Evolutionary conservation across 371 early-diverging fungal genomes (phyloP).

Genomic region (Funneliformis caledonium): DNA sequence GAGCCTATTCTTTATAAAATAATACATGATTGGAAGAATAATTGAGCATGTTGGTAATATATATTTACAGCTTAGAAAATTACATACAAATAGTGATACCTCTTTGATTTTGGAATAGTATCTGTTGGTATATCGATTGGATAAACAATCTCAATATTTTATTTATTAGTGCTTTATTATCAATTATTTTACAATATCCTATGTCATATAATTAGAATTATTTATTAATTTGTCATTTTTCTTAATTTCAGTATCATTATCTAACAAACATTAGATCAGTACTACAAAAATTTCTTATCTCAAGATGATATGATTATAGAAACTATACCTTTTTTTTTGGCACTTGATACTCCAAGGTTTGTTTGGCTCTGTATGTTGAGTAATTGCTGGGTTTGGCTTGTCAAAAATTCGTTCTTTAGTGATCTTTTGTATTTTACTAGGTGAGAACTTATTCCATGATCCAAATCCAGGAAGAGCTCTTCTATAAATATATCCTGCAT

Average conservation of each 20-base stretch:
- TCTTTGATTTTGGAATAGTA: too few species aligned
- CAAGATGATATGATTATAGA: background rate
- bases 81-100: background rate
- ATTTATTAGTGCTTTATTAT: too few species aligned
- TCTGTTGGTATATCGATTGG: too few species aligned
- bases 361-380: background rate
- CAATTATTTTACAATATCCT: too few species aligned
- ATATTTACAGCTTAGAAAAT: background rate
- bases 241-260: background rate
- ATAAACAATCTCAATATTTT: too few species aligned
- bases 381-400: background rate
- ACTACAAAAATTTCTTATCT: background rate
- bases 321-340: background rate
- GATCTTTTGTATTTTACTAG: background rate
- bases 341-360: background rate
- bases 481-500: background rate
- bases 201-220: too few species aligned
- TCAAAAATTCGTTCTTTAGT: background rate
- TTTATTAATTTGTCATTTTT: too few species aligned
- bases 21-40: background rate
- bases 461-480: constrained; percentile 2
- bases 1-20: background rate
- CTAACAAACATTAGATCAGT: background rate
- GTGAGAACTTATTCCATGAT: background rate
- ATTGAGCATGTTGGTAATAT: background rate